Conservation (phyloP, 768 basidiomycete genomes). For the Daedalea quercina region DNA sequence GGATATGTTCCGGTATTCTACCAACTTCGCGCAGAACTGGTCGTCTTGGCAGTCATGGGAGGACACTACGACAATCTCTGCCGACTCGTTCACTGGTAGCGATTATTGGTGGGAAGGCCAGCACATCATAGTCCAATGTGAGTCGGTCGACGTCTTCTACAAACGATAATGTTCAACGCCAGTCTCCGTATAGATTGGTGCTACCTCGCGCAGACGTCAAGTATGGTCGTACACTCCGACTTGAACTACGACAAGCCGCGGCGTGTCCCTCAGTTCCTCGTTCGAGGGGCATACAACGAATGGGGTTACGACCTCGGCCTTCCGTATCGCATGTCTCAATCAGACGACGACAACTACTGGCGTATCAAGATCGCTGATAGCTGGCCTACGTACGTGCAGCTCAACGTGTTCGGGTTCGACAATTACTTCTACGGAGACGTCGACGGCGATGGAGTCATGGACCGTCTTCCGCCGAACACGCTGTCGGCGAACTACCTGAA, state of each 20-base stretch:
- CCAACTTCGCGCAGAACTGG: constrained; percentile 85
- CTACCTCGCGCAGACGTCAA: constrained; percentile 49
- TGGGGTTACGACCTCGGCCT: constrained; percentile 92
- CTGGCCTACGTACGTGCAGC: constrained; percentile 87
- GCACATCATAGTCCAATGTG: constrained; percentile 88
- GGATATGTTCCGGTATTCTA: constrained; percentile 80
- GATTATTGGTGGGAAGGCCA: constrained; percentile 71
- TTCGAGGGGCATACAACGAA: constrained; percentile 82
- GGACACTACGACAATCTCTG: constrained; percentile 56
- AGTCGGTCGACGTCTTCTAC: constrained; percentile 18
- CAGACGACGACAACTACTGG: constrained; percentile 60
- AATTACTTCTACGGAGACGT: constrained; percentile 90
- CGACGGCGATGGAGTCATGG: constrained; percentile 82
- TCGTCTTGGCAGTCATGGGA: constrained; percentile 77
- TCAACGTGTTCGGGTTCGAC: constrained; percentile 89
- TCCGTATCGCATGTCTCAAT: constrained; percentile 57
- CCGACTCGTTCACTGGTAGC: constrained; percentile 40
- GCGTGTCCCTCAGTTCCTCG: constrained; percentile 82
- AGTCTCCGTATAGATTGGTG: constrained; percentile 62
- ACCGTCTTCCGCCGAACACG: constrained; percentile 86
- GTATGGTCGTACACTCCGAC: constrained; percentile 75
- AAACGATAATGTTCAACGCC: background rate
- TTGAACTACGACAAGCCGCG: constrained; percentile 51
- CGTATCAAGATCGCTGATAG: constrained; percentile 82
- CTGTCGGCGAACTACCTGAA: constrained; percentile 84